Conservation (phyloP, 2,329 filamentous ascomycete species). For the Lasiodiplodia hormozganensis region DNA sequence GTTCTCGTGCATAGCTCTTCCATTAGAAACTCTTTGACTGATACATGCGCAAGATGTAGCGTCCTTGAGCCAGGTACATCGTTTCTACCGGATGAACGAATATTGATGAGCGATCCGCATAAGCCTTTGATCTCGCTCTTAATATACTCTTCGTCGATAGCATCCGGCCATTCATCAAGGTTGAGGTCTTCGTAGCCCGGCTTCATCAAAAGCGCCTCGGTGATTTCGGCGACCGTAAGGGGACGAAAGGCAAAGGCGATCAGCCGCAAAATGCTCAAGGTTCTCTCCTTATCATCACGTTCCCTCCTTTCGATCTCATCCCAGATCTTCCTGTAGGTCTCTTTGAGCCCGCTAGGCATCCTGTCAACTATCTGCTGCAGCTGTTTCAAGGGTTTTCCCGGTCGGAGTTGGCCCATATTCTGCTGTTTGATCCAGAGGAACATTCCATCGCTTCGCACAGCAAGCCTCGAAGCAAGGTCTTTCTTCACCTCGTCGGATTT, state of each 20-base stretch:
- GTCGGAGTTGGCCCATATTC: not conserved
- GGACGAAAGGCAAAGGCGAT: not conserved
- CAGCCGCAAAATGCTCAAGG: not conserved
- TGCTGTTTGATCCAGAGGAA: not conserved
- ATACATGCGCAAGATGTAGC: not conserved
- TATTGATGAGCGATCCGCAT: not conserved
- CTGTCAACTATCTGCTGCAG: not conserved
- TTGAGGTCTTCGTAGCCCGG: not conserved
- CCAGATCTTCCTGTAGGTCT: not conserved
- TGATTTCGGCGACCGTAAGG: not conserved
- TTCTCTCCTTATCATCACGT: not conserved
- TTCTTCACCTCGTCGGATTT: not conserved
- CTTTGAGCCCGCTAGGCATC: not conserved
- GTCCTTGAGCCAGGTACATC: not conserved
- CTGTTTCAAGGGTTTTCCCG: not conserved
- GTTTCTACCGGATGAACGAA: not conserved
- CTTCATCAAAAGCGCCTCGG: not conserved
- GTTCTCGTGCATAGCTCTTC: not conserved
- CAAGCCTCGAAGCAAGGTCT: not conserved
- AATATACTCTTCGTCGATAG: not conserved
- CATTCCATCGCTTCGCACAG: not conserved
- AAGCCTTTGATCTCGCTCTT: not conserved
- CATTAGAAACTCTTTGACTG: not conserved
- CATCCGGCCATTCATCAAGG: not conserved
- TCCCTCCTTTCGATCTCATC: not conserved